Percentiles rank a stretch among this genome's conserved stretches.
Evolutionary conservation across 495 filamentous ascomycete genomes (phyloP).

Genomic region (Evernia prunastri): DNA sequence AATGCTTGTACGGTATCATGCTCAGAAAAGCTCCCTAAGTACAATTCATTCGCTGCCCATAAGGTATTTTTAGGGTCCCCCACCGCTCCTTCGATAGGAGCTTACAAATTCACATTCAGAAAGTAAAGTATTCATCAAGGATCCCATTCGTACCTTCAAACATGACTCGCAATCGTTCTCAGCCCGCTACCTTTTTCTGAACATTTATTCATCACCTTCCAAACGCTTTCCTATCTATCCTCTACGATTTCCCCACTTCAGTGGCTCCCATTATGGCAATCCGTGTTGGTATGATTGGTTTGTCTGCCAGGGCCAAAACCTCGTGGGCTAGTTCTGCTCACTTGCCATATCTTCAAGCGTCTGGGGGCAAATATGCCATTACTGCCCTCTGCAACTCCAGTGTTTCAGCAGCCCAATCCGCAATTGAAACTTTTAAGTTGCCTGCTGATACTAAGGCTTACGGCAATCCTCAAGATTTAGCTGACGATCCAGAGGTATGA

Average conservation of each 20-base stretch:
- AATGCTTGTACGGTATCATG: too few species aligned
- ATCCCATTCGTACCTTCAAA: background rate
- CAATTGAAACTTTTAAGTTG: constrained; percentile 42
- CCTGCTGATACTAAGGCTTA: constrained; percentile 40
- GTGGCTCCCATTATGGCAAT: constrained; percentile 41
- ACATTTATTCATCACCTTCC: background rate
- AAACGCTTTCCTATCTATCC: background rate
- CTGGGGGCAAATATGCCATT: constrained; percentile 44
- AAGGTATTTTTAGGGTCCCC: too few species aligned
- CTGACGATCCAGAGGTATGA: constrained; percentile 37
- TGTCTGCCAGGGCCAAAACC: constrained; percentile 38
- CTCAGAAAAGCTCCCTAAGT: too few species aligned
- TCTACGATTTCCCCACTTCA: background rate
- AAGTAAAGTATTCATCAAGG: background rate
- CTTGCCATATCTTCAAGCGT: constrained; percentile 47
- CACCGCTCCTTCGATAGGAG: too few species aligned
- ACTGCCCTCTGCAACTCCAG: constrained; percentile 54
- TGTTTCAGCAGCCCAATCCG: constrained; percentile 38
- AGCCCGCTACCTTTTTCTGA: background rate
- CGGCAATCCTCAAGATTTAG: constrained; percentile 43
- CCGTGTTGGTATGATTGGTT: constrained; percentile 50
- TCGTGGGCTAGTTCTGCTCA: constrained; percentile 47
- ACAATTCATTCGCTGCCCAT: too few species aligned
- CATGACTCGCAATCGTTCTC: background rate
- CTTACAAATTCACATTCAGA: background rate